These are phyloP conservation scores for Trametes elegans DNA, from an alignment of 768 basidiomycete genomes.

Conservation along the genomic window DNA sequence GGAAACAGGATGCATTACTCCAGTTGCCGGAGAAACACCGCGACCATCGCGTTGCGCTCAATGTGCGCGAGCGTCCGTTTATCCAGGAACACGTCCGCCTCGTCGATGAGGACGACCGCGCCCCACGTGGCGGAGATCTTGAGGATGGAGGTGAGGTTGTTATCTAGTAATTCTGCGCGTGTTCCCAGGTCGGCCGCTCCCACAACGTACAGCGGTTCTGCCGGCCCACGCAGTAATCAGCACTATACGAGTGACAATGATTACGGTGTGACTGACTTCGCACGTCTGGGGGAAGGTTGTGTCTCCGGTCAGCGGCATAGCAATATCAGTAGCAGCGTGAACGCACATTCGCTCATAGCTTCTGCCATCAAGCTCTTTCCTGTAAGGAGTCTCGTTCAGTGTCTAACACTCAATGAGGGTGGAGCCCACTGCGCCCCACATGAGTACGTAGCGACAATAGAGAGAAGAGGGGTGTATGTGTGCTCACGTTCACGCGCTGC, in stretches of 20 bases:
- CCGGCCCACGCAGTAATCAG: not conserved
- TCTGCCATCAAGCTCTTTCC: conserved; percentile 36
- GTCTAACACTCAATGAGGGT: too few relatives aligned
- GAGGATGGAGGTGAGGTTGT: conserved; percentile 29
- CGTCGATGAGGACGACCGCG: conserved; percentile 36
- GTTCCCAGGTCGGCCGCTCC: conserved; percentile 37
- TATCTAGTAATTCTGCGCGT: conserved; percentile 31
- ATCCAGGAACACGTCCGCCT: conserved; percentile 71
- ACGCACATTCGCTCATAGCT: conserved; percentile 36
- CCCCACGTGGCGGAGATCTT: conserved; percentile 34
- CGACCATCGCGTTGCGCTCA: conserved; percentile 70
- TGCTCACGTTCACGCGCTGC: not conserved
- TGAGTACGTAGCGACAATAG: too few relatives aligned
- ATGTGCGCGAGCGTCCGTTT: conserved; percentile 63
- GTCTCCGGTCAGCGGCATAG: not conserved
- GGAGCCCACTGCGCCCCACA: too few relatives aligned
- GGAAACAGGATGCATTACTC: conserved; percentile 39
- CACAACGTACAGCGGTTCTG: conserved; percentile 35
- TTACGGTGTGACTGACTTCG: conserved; percentile 19
- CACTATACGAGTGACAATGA: not conserved
- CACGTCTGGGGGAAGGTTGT: conserved; percentile 15
- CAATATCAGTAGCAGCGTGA: not conserved
- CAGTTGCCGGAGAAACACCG: conserved; percentile 43
- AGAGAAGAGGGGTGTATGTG: too few relatives aligned
- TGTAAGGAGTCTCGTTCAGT: too few relatives aligned